Evolutionary conservation across 768 basidiomycete genomes (phyloP).

Genomic region (Phylloporus sp.): DNA sequence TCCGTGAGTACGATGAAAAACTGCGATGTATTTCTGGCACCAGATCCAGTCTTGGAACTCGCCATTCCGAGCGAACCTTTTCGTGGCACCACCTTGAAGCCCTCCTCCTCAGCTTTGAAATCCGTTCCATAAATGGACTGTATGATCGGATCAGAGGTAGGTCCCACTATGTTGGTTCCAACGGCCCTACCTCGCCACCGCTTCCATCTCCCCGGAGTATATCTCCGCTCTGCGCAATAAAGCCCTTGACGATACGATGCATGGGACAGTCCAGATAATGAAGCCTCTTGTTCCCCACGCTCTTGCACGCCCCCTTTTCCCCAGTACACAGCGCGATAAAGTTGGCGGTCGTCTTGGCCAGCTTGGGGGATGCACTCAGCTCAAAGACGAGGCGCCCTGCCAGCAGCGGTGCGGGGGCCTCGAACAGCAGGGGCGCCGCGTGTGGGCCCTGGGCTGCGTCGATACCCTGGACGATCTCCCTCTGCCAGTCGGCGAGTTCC

Average conservation of each 20-base stretch:
- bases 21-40: conserved; percentile 44
- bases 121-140: conserved; percentile 46
- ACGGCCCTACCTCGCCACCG: conserved; percentile 46
- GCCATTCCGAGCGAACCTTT: conserved; percentile 51
- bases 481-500: conserved; percentile 41
- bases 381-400: conserved; percentile 41
- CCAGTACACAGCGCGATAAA: conserved; percentile 47
- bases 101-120: conserved; percentile 51
- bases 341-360: conserved; percentile 46
- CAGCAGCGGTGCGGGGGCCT: conserved; percentile 35
- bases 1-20: conserved; percentile 49
- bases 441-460: conserved; percentile 33
- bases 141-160: conserved; percentile 8
- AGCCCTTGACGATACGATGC: conserved; percentile 45
- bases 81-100: conserved; percentile 38
- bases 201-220: conserved; percentile 50
- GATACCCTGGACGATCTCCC: conserved; percentile 43
- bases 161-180: not conserved
- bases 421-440: conserved; percentile 30
- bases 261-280: conserved; percentile 43
- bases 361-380: conserved; percentile 35
- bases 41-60: conserved; percentile 41
- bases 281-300: conserved; percentile 42
- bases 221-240: conserved; percentile 53
- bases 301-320: conserved; percentile 43